These are phyloP conservation scores for Thelonectria blattea DNA, from an alignment of 2,329 filamentous ascomycete genomes.

Conservation along the genomic window DNA sequence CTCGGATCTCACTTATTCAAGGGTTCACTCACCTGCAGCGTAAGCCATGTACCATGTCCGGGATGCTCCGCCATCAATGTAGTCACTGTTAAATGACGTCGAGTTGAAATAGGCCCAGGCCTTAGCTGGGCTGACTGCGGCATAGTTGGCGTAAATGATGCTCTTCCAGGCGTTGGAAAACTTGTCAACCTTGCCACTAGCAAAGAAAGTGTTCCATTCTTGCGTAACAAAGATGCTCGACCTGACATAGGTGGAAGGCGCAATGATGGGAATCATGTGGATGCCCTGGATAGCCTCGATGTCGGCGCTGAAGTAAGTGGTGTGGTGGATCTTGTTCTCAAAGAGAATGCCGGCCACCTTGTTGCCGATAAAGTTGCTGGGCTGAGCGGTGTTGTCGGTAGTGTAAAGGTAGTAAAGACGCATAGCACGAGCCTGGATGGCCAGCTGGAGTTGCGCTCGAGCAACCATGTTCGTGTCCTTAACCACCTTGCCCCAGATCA, in stretches of 20 bases:
- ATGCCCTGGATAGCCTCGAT: conserved; percentile 78
- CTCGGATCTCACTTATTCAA: not conserved
- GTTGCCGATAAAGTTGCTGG: conserved; percentile 79
- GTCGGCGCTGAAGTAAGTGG: conserved; percentile 82
- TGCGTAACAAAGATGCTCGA: conserved; percentile 73
- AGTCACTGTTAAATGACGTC: conserved; percentile 67
- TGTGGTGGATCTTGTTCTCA: conserved; percentile 94
- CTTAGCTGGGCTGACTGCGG: conserved; percentile 72
- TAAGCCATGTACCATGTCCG: conserved; percentile 86
- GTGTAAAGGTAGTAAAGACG: conserved; percentile 84
- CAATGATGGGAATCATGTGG: conserved; percentile 81
- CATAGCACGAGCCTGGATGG: conserved; percentile 75
- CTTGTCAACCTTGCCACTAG: conserved; percentile 65
- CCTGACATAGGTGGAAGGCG: conserved; percentile 71
- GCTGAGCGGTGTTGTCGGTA: conserved; percentile 71
- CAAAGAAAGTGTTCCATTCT: conserved; percentile 85
- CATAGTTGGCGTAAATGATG: conserved; percentile 82
- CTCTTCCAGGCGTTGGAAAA: conserved; percentile 84
- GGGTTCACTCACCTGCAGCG: conserved; percentile 68
- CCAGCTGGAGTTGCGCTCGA: conserved; percentile 83
- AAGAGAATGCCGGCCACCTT: conserved; percentile 77
- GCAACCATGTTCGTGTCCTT: conserved; percentile 82
- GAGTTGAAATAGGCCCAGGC: conserved; percentile 79
- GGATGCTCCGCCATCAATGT: conserved; percentile 82
- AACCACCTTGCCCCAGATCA: conserved; percentile 88